Conservation (phyloP, 1,284 basidiomycete species). For the Malassezia arunalokei region DNA sequence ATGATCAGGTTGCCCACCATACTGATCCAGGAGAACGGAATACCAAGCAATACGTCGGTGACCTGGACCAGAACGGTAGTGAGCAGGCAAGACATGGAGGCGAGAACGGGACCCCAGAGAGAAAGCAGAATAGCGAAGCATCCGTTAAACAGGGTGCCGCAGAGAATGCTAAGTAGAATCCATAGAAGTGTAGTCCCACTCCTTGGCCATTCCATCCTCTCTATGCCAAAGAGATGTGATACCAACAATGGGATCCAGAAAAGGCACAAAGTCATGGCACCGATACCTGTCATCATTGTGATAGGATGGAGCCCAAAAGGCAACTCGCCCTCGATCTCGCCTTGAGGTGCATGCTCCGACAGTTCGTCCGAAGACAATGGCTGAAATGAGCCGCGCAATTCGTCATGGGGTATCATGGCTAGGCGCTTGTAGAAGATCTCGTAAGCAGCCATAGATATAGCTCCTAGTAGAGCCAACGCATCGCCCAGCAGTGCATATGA, state of each 20-base stretch:
- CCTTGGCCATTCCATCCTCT: slow-evolving; percentile 33
- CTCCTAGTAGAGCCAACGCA: slow-evolving; percentile 33
- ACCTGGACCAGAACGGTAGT: slow-evolving; percentile 40
- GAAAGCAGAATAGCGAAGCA: slow-evolving; percentile 30
- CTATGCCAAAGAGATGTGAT: slow-evolving; percentile 26
- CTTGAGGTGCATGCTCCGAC: background rate
- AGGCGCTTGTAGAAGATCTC: slow-evolving; percentile 42
- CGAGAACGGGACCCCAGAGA: slow-evolving; percentile 43
- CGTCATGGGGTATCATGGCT: slow-evolving; percentile 23
- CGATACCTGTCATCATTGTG: slow-evolving; percentile 42
- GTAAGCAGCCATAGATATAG: slow-evolving; percentile 43
- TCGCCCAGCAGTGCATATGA: slow-evolving; percentile 33
- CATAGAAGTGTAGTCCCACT: slow-evolving; percentile 19
- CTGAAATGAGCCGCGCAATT: background rate
- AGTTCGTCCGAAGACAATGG: background rate
- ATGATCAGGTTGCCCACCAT: slow-evolving; percentile 33
- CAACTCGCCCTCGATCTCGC: slow-evolving; percentile 10
- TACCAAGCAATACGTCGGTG: slow-evolving; percentile 27
- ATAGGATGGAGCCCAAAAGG: slow-evolving; percentile 44
- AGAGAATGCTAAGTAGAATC: slow-evolving; percentile 22
- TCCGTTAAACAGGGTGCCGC: slow-evolving; percentile 43
- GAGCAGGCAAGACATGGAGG: slow-evolving; percentile 38
- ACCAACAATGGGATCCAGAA: slow-evolving; percentile 36
- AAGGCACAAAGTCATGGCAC: slow-evolving; percentile 24
- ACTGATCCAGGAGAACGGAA: slow-evolving; percentile 28